Evolutionary conservation across 2,329 filamentous ascomycete genomes (phyloP), one percentile per base, ranked within the genome.

Genomic region (Colletotrichum spaethianum): DNA sequence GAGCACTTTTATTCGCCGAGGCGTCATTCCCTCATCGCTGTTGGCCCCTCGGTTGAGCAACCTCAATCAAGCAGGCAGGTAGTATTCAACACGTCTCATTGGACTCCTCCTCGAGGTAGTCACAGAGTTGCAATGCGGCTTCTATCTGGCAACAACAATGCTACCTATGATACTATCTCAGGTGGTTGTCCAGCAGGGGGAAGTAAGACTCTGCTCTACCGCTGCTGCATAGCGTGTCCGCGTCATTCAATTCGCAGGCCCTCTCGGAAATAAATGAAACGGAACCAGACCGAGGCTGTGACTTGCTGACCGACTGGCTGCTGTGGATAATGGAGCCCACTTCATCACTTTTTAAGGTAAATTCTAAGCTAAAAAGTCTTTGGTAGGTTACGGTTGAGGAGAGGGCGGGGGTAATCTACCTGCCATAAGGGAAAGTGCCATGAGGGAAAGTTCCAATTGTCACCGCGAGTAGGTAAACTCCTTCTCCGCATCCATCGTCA

Each of bases 201-300:
- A 64, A 14, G 44, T 44, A 31, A 12, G 50, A 52, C 36, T 52
- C 48, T n/a, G n/a, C n/a, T 62, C 46, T 16, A 50, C 46, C 23
- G 16, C 23, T 50, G 12, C 23, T 50, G 46, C 12, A 50, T 50
- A 11, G 23, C 18, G 16, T 62, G 31, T 52, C 28, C 46, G 46
- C 33, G 60, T 40, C 60, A 63, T 63, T 52, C 44, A 4, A n/a
- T 38, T n/a, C 28, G 14, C 23, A 36, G 33, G 33, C 18, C 23
- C 20, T n/a, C n/a, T 63, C 46, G 46, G 60, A 63, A 50, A 28
- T 63, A 52, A 46, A 38, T 31, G n/a, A 33, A 61, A 46, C 59
- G 59, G 59, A 48, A 12, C 59, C 40, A 46, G 4, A n/a, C 46
- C 44, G 33, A 38, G 38, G 46, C 36, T 63, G 33, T 23, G n/a